Conservation (phyloP, 192 early-diverging fungal species). For the Cladochytrium replicatum region DNA sequence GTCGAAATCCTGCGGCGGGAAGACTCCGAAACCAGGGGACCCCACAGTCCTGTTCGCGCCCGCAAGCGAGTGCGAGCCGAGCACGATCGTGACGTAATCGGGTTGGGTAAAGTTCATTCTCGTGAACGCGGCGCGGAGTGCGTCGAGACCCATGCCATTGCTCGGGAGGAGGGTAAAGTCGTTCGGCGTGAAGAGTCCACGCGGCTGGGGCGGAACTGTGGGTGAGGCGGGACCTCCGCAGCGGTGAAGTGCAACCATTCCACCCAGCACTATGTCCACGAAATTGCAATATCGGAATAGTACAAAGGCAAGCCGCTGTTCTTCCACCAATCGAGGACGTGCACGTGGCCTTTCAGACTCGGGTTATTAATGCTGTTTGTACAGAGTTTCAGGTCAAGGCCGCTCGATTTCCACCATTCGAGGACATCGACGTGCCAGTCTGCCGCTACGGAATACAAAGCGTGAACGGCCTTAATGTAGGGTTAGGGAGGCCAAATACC, state of each 20-base stretch:
- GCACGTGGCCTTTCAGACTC: too few species aligned
- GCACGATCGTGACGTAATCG: background rate
- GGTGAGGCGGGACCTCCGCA: background rate
- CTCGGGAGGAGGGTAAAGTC: background rate
- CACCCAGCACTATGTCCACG: background rate
- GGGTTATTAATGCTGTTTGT: too few species aligned
- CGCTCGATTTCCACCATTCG: too few species aligned
- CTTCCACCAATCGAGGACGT: too few species aligned
- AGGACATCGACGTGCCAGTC: too few species aligned
- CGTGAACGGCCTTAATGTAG: too few species aligned
- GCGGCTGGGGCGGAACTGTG: background rate
- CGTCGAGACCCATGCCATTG: background rate
- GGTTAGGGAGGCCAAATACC: too few species aligned
- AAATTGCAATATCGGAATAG: too few species aligned
- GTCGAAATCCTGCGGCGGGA: background rate
- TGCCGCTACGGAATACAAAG: too few species aligned
- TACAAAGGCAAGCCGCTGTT: too few species aligned
- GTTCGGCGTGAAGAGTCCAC: background rate
- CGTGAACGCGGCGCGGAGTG: background rate
- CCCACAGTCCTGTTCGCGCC: background rate
- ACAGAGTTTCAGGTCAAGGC: too few species aligned
- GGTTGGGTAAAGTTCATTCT: background rate
- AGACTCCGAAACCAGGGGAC: background rate
- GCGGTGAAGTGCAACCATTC: background rate
- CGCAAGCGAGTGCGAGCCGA: background rate